Conservation (phyloP, 2,329 filamentous ascomycete species). For the Colletotrichum sojae region DNA sequence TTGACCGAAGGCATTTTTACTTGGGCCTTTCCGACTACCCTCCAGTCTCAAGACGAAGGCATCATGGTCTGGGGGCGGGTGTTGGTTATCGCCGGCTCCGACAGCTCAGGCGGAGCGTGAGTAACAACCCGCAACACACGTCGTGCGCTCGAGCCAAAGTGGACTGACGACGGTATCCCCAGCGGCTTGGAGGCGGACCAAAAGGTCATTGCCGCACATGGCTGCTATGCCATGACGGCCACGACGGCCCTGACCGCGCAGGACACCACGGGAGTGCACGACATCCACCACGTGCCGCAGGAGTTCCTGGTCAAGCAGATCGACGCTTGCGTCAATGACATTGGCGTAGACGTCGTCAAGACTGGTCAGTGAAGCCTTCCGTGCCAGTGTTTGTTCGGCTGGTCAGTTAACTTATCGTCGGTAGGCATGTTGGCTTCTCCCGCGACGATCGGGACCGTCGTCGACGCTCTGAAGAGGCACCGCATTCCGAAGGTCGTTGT, state of each 20-base stretch:
- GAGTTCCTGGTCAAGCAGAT: conserved; percentile 89
- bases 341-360: conserved; percentile 92
- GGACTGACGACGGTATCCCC: conserved; percentile 17
- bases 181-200: conserved; percentile 97
- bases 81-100: conserved; percentile 88
- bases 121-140: conserved; percentile 42
- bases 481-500: conserved; percentile 73
- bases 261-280: conserved; percentile 88
- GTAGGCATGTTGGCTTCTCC: conserved; percentile 86
- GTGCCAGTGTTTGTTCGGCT: background rate
- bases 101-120: conserved; percentile 90
- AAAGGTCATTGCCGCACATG: conserved; percentile 92
- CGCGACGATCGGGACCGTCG: conserved; percentile 78
- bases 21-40: too few relatives aligned
- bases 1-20: background rate
- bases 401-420: background rate
- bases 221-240: conserved; percentile 95
- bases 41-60: too few relatives aligned
- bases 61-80: conserved; percentile 67
- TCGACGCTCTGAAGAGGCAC: conserved; percentile 72
- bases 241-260: conserved; percentile 97
- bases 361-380: conserved; percentile 72
- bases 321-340: conserved; percentile 85
- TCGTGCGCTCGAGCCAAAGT: background rate
- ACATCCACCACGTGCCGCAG: conserved; percentile 83